Evolutionary conservation across 495 filamentous ascomycete genomes (phyloP).

Genomic region (Chaetomidium leptoderma): DNA sequence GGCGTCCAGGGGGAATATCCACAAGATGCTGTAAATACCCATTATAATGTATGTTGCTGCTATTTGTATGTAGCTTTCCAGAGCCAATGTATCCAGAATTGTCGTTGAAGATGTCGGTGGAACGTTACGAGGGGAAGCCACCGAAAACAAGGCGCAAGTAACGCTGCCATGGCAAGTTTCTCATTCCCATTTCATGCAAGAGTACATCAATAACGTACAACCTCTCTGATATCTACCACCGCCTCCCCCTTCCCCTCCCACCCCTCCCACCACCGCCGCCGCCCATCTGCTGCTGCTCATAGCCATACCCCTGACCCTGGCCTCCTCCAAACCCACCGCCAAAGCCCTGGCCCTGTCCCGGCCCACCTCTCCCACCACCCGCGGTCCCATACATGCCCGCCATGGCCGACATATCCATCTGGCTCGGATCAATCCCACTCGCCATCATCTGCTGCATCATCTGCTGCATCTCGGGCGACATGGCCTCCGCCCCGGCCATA

Average conservation of each 20-base stretch:
- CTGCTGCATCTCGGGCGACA: conserved; percentile 73
- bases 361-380: conserved; percentile 36
- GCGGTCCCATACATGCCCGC: conserved; percentile 47
- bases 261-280: conserved; percentile 41
- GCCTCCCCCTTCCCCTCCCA: conserved; percentile 41
- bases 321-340: conserved; percentile 47
- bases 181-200: background rate
- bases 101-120: too few relatives aligned
- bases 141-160: too few relatives aligned
- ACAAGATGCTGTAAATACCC: too few relatives aligned
- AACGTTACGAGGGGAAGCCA: too few relatives aligned
- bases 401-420: conserved; percentile 54
- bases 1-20: too few relatives aligned
- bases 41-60: too few relatives aligned
- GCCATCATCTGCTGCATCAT: conserved; percentile 82
- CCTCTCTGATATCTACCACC: conserved; percentile 22
- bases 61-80: too few relatives aligned
- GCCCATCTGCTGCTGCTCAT: conserved; percentile 56
- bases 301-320: conserved; percentile 53
- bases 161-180: too few relatives aligned
- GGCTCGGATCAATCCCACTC: conserved; percentile 72
- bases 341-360: conserved; percentile 45
- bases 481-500: conserved; percentile 66
- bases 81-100: too few relatives aligned
- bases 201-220: background rate